Conservation (phyloP, 805 yeast species). For the Nadsonia fulvescens region DNA sequence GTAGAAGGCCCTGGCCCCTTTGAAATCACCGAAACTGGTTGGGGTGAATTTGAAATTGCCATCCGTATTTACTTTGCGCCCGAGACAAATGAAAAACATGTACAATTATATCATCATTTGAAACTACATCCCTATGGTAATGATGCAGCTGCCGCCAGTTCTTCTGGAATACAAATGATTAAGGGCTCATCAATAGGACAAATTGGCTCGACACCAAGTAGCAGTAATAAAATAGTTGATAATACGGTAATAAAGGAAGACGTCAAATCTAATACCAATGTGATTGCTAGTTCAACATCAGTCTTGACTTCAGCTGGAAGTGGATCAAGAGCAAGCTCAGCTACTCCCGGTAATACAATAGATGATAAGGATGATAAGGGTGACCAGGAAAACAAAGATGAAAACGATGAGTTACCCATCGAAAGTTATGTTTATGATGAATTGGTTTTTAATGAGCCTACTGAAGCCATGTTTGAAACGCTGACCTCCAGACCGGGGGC, state of each 20-base stretch:
- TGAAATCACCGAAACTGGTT: slow-evolving; percentile 91
- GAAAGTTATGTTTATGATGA: slow-evolving; percentile 66
- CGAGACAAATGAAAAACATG: slow-evolving; percentile 77
- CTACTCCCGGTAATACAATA: slow-evolving; percentile 4
- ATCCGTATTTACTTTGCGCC: slow-evolving; percentile 71
- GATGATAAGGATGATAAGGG: too few relatives aligned
- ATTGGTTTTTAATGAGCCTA: slow-evolving; percentile 87
- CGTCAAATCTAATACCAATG: too few relatives aligned
- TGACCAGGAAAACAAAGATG: slow-evolving; percentile 4
- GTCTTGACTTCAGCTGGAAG: too few relatives aligned
- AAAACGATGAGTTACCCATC: slow-evolving; percentile 24
- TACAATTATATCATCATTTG: slow-evolving; percentile 73
- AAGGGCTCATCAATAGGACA: too few relatives aligned
- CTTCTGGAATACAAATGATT: too few relatives aligned
- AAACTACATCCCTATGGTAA: slow-evolving; percentile 72
- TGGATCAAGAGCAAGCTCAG: too few relatives aligned
- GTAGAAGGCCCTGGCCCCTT: slow-evolving; percentile 85
- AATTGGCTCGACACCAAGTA: too few relatives aligned
- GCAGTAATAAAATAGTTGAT: too few relatives aligned
- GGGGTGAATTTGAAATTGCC: slow-evolving; percentile 97
- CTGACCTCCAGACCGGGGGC: slow-evolving; percentile 34
- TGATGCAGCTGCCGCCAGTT: slow-evolving; percentile 6
- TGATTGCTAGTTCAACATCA: too few relatives aligned
- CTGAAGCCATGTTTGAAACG: slow-evolving; percentile 68
- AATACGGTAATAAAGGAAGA: too few relatives aligned